Evolutionary conservation across 2,329 filamentous ascomycete genomes (phyloP), one percentile per base, ranked within the genome.

Genomic region (Aspergillus clavatus): DNA sequence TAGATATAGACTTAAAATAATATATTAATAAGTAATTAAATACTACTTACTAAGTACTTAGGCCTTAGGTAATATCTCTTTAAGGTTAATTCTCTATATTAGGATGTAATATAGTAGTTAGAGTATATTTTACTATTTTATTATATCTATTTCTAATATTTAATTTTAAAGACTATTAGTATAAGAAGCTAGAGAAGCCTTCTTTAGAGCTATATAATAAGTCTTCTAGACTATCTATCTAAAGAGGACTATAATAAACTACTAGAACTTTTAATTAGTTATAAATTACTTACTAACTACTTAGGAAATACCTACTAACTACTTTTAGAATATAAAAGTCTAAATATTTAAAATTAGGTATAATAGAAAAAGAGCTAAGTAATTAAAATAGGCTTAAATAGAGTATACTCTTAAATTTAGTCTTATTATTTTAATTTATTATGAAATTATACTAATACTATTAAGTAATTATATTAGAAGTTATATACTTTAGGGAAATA

Each of bases 281-380:
- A 29, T 14, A 38, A 31, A 43, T 24, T 29, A 35, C 14, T 38
- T 43, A 29, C 21, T 36, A 35, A 42, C 12, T 42, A 42, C 27
- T n/a, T n/a, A n/a, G n/a, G n/a, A n/a, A n/a, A n/a, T n/a, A n/a
- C n/a, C n/a, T n/a, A n/a, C n/a, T n/a, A n/a, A n/a, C n/a, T n/a
- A n/a, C n/a, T n/a, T n/a, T n/a, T n/a, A n/a, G n/a, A n/a, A n/a
- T n/a, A n/a, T n/a, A n/a, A n/a, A n/a, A n/a, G n/a, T n/a, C n/a
- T n/a, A n/a, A n/a, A n/a, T n/a, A n/a, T n/a, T n/a, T 42, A 39
- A n/a, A 31, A 40, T n/a, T 47, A 38, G 45, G 45, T 41, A 14
- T 37, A 21, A 5, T 37, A 47, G 11, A 47, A 43, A 23, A 43
- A 41, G 35, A 23, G 26, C n/a, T 7, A 29, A 38, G 16, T 47